Evolutionary conservation across 1,284 basidiomycete species (phyloP).

Genomic region (Tilletia caries): DNA sequence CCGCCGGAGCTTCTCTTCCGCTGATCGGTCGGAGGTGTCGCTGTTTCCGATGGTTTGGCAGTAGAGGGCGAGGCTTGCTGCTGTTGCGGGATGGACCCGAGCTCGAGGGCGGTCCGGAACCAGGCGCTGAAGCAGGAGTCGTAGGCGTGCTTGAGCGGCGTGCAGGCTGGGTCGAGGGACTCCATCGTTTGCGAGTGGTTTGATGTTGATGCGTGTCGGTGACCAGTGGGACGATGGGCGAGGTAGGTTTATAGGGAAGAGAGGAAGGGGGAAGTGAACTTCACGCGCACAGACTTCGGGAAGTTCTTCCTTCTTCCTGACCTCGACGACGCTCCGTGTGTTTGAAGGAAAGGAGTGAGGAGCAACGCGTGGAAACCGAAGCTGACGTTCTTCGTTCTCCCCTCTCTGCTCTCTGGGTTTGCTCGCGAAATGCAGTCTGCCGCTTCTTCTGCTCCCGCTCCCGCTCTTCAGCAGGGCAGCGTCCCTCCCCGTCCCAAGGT

Average conservation of each 20-base stretch:
- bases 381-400: not conserved
- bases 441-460: too few relatives aligned
- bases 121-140: conserved; percentile 92
- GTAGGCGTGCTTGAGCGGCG: conserved; percentile 80
- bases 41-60: conserved; percentile 4
- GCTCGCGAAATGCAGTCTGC: too few relatives aligned
- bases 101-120: conserved; percentile 82
- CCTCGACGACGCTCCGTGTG: too few relatives aligned
- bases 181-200: conserved; percentile 28
- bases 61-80: conserved; percentile 13
- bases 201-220: not conserved
- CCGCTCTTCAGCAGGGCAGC: too few relatives aligned
- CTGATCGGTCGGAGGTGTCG: not conserved
- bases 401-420: not conserved
- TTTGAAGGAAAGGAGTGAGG: too few relatives aligned
- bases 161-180: conserved; percentile 71
- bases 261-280: not conserved
- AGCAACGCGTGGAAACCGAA: too few relatives aligned
- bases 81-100: conserved; percentile 24
- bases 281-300: not conserved
- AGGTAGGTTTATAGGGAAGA: not conserved
- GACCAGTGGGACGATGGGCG: not conserved
- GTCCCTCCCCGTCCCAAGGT: conserved; percentile 1
- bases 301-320: not conserved
- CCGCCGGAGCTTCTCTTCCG: conserved; percentile 21